Base-by-base conservation (phyloP, 129 eudicot species). In the Gnaphalium uliginosum region DNA sequence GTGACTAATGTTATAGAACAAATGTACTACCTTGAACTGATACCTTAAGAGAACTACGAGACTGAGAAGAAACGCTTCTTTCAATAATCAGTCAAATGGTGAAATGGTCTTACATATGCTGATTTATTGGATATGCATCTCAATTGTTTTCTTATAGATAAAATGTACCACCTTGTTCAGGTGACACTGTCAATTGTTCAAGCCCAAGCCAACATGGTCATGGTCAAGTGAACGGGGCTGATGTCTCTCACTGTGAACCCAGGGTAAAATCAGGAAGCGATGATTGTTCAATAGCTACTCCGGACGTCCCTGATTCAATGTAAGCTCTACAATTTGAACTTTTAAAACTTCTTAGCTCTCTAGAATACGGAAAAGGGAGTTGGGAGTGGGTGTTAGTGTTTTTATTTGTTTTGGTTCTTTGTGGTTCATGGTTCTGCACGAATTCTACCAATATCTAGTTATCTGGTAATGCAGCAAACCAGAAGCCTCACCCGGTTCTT, bases 381-480 rank as follows among this genome's bases (percentile, higher is more conserved):
- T 66, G 66, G 33, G 50, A 71, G 74, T 29, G 64, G 64, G 17
- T 58, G 13, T 39, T 39, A 22, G 64, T 58, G 48, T 13, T 57
- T 41, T 66, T 27, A 30, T 63, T 17, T 63, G 50, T 66, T 66
- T 70, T 46, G 67, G 72, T 25, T 69, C 32, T 65, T 58, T 54
- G 58, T 46, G 68, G 24, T 48, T 56, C 71, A 32, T 53, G 37
- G 63, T 50, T 48, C 26, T 72, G 30, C 50, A 71, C 21, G 41
- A 66, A 24, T 51, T 57, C 5, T 71, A 73, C 72, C 41, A 71
- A 58, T 80, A 54, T 75, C 69, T 84, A 58, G 76, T 46, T 84
- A 62, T 79, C 69, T 72, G 74, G 48, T 71, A 68, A 21, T 87
- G 76, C 81, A 92, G 97, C 73, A 82, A 75, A 73, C 33, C 77